A percentile compares a stretch with the other conserved stretches of the same genome.
Conservation (phyloP, 805 yeast genomes). For the Zygoascus bituminiphila region DNA sequence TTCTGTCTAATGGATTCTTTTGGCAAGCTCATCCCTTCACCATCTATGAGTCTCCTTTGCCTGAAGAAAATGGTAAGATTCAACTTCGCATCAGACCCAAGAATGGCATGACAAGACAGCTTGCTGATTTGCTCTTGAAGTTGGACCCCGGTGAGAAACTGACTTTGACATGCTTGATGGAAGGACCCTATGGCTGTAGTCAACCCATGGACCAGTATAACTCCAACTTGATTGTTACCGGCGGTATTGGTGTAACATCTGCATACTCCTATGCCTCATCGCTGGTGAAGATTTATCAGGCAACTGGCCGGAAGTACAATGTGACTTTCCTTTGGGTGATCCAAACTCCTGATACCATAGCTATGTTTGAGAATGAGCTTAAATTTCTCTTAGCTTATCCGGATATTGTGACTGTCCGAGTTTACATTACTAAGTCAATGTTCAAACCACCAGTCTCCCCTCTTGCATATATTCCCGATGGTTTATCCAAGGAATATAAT, state of each 20-base stretch:
- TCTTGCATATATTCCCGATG: too few species aligned
- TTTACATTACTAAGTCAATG: conserved; percentile 12
- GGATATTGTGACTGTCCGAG: conserved; percentile 21
- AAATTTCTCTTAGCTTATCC: conserved; percentile 17
- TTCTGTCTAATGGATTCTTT: conserved; percentile 33
- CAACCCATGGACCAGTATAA: conserved; percentile 43
- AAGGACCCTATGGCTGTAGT: conserved; percentile 64
- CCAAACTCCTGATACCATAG: conserved; percentile 41
- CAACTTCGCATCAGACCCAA: conserved; percentile 10
- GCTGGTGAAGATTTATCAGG: conserved; percentile 23
- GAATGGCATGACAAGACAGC: conserved; percentile 16
- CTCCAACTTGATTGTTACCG: conserved; percentile 53
- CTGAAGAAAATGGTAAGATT: conserved; percentile 5
- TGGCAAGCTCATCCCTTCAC: conserved; percentile 76
- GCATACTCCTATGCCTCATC: conserved; percentile 39
- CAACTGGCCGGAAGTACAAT: conserved; percentile 22
- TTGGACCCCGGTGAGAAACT: neutral
- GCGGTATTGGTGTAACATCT: conserved; percentile 68
- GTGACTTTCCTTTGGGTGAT: conserved; percentile 55
- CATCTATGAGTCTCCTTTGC: conserved; percentile 8
- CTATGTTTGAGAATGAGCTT: conserved; percentile 38
- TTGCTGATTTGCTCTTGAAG: neutral
- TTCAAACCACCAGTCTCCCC: neutral
- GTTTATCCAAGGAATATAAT: neutral
- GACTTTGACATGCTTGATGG: conserved; percentile 29